Conservation (phyloP, 768 basidiomycete genomes). For the Psilocybe subaeruginosa region DNA sequence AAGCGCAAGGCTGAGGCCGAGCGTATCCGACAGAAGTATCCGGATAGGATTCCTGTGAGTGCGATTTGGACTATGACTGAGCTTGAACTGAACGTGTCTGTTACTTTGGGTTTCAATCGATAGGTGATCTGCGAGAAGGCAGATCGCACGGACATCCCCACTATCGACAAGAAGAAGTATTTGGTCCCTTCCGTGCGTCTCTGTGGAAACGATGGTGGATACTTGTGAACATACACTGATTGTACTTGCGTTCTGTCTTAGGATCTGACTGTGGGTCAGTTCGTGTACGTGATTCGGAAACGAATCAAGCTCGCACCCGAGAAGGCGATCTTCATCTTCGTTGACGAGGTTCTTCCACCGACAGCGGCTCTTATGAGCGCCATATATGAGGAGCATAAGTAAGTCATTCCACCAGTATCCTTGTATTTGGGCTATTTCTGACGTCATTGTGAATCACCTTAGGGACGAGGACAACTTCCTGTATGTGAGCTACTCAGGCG, state of each 20-base stretch:
- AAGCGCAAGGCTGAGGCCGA: constrained; percentile 99
- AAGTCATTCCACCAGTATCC: constrained; percentile 31
- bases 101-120: constrained; percentile 16
- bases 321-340: constrained; percentile 99
- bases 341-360: constrained; percentile 97
- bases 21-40: constrained; percentile 98
- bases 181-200: constrained; percentile 89
- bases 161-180: constrained; percentile 99
- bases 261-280: constrained; percentile 98
- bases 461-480: constrained; percentile 99
- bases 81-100: constrained; percentile 1
- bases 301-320: constrained; percentile 99
- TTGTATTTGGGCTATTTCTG: constrained; percentile 21
- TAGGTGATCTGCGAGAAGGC: constrained; percentile 99
- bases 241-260: constrained; percentile 30
- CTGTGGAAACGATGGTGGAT: not conserved
- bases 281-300: constrained; percentile 99
- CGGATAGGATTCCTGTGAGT: constrained; percentile 95
- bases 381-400: constrained; percentile 99
- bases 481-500: constrained; percentile 97
- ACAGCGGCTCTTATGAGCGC: constrained; percentile 98
- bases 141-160: constrained; percentile 96
- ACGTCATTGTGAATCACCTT: constrained; percentile 18
- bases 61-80: not conserved
- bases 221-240: not conserved